phyloP scores from a whole-genome alignment of 2,329 filamentous ascomycete genomes.

The Fusarium solani-melongenae region DNA sequence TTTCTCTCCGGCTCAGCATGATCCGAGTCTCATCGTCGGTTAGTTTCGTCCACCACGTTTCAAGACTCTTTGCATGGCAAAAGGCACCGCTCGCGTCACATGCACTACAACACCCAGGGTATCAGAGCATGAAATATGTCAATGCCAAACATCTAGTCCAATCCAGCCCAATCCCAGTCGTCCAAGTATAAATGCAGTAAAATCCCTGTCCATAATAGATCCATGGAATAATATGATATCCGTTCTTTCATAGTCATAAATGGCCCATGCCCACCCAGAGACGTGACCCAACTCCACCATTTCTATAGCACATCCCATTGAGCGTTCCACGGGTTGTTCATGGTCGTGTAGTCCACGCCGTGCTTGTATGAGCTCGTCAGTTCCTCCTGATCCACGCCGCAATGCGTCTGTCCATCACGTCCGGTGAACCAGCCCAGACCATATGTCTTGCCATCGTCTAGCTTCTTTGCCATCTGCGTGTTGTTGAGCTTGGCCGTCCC shows the following conservation, averaged over 20 bases:
- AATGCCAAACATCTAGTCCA: constrained; percentile 20
- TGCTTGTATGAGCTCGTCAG: constrained; percentile 74
- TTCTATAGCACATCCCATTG: constrained; percentile 52
- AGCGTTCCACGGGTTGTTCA: constrained; percentile 64
- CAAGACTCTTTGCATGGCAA: not conserved
- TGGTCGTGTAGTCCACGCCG: constrained; percentile 62
- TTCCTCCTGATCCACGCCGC: constrained; percentile 82
- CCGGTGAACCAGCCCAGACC: constrained; percentile 82
- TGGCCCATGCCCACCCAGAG: not conserved
- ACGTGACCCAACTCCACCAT: not conserved
- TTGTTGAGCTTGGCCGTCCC: constrained; percentile 73
- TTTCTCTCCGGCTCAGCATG: constrained; percentile 18
- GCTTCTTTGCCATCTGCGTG: constrained; percentile 68
- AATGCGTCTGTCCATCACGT: constrained; percentile 77
- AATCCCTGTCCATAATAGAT: constrained; percentile 7
- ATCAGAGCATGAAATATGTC: constrained; percentile 21
- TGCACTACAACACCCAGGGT: constrained; percentile 5
- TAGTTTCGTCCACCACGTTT: constrained; percentile 27
- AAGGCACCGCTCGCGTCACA: not conserved
- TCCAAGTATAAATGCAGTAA: constrained; percentile 11
- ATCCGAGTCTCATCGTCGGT: constrained; percentile 31
- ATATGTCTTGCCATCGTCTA: constrained; percentile 73
- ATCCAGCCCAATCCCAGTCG: not conserved
- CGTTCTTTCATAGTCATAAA: constrained; percentile 22
- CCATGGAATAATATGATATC: constrained; percentile 16